A percentile compares a stretch with the other conserved stretches of the same genome.
Conservation (phyloP, 23 red algal species). For the Pyropia haitanensis region DNA sequence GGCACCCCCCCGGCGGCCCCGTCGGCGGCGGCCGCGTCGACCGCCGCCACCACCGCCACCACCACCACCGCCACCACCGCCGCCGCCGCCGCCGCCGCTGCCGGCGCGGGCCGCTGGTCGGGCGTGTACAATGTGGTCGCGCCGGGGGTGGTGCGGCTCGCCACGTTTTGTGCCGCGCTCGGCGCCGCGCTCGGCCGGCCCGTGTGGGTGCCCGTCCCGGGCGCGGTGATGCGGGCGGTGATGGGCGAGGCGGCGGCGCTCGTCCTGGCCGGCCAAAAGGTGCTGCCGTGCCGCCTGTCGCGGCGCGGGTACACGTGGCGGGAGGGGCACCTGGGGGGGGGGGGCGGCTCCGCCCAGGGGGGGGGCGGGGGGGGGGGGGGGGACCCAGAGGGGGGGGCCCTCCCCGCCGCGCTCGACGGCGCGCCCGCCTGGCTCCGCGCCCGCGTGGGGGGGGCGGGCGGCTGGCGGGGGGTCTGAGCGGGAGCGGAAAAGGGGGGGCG, state of each 20-base stretch:
- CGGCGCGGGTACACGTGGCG: constrained; percentile 31
- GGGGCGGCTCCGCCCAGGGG: too few species aligned
- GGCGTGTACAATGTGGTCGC: constrained; percentile 76
- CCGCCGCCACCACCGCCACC: too few species aligned
- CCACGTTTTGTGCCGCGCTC: constrained; percentile 58
- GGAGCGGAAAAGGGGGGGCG: too few species aligned
- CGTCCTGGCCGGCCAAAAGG: constrained; percentile 67
- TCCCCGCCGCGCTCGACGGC: too few species aligned
- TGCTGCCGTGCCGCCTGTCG: constrained; percentile 41
- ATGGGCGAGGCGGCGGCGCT: constrained; percentile 64
- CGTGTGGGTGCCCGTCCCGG: constrained; percentile 84
- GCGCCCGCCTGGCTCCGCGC: too few species aligned
- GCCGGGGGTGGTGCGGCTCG: constrained; percentile 57
- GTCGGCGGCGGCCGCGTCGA: neutral
- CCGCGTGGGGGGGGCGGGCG: too few species aligned
- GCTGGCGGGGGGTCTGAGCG: too few species aligned
- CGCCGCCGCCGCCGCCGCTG: too few species aligned
- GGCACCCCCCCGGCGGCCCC: neutral
- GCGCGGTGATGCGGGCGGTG: constrained; percentile 22
- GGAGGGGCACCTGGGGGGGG: constrained; percentile 5
- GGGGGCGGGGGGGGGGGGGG: too few species aligned
- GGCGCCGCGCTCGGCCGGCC: constrained; percentile 55
- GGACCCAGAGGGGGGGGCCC: too few species aligned
- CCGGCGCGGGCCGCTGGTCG: constrained; percentile 3
- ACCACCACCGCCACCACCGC: too few species aligned